A percentile compares a stretch with the other conserved stretches of the same genome.
Conservation (phyloP, 208 protist species). For the Trichomonas gallinae region DNA sequence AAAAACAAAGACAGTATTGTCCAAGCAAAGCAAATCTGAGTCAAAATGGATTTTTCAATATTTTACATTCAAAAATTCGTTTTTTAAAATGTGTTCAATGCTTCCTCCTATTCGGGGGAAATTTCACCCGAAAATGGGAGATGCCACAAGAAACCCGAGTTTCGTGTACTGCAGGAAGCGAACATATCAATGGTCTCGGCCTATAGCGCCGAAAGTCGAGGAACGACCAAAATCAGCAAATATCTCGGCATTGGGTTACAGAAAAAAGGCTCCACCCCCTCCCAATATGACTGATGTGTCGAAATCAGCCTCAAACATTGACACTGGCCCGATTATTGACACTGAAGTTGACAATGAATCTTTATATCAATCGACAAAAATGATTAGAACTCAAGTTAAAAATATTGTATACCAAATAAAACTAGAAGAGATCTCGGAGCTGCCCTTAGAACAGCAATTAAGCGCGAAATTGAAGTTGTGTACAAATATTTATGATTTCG, state of each 20-base stretch:
- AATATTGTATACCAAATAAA: background rate
- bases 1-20: no score
- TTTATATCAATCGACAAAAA: background rate
- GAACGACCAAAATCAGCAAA: background rate
- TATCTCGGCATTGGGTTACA: background rate
- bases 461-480: background rate
- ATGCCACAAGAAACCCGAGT: background rate
- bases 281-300: background rate
- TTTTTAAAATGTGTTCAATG: background rate
- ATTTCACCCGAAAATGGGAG: background rate
- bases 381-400: background rate
- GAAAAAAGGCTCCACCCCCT: background rate
- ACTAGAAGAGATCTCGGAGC: background rate
- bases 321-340: background rate
- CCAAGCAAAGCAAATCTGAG: background rate
- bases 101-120: background rate
- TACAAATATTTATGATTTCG: background rate
- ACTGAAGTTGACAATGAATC: background rate
- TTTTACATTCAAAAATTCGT: background rate
- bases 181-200: background rate
- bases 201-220: background rate
- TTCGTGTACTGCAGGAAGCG: background rate
- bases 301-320: background rate
- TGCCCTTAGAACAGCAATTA: background rate
- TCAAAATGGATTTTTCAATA: background rate